Conservation (phyloP, 371 early-diverging fungal genomes). For the Lichtheimia corymbifera region DNA sequence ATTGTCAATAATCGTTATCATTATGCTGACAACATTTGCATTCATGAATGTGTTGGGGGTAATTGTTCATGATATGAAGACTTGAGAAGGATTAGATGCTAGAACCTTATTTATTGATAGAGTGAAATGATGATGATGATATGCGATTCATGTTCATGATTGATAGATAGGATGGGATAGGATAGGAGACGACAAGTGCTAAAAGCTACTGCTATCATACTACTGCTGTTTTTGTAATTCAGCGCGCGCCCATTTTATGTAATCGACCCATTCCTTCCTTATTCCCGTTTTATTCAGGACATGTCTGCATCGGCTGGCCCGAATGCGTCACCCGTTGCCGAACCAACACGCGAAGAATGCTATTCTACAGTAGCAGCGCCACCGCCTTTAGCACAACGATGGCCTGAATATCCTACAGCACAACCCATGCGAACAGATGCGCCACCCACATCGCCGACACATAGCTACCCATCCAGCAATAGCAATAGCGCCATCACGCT, state of each 20-base stretch:
- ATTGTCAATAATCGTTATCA: too few relatives aligned
- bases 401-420: slow-evolving; percentile 13
- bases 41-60: too few relatives aligned
- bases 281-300: neutral
- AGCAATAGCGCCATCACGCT: slow-evolving; percentile 11
- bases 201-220: too few relatives aligned
- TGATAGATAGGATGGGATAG: too few relatives aligned
- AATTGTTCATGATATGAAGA: too few relatives aligned
- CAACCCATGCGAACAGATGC: slow-evolving; percentile 16
- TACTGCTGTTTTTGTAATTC: too few relatives aligned
- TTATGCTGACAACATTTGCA: too few relatives aligned
- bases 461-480: neutral
- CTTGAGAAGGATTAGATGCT: too few relatives aligned
- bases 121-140: too few relatives aligned
- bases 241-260: neutral
- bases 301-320: slow-evolving; percentile 23
- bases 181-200: too few relatives aligned
- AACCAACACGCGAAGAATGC: slow-evolving; percentile 2
- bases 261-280: neutral
- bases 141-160: too few relatives aligned
- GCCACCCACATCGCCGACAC: neutral
- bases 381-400: slow-evolving; percentile 9
- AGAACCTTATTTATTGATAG: too few relatives aligned
- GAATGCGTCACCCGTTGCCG: slow-evolving; percentile 11
- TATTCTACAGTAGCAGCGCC: slow-evolving; percentile 8